Evolutionary conservation across 768 basidiomycete species (phyloP), one percentile per base, ranked within the genome.

Genomic region (Tulasnella calospora): DNA sequence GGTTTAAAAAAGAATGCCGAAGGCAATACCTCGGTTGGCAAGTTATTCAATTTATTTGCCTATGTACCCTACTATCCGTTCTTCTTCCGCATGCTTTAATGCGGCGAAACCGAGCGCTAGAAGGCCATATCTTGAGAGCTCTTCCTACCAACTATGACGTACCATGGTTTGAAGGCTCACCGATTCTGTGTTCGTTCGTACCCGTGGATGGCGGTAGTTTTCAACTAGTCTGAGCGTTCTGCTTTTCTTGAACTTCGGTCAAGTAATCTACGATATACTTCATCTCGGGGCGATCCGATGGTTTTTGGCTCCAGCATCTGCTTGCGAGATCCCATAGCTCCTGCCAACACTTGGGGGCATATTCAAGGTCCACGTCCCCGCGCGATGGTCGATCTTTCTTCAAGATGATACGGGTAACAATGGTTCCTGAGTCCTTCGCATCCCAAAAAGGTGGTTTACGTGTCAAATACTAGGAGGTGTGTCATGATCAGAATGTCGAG

Each of bases 1-100:
- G 92, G 94, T 12, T 86, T 97, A 82, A 98, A 98, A 90, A 97
- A 96, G 89, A 94, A 96, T 87, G 94, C 96, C 82, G 96, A 98
- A 81, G 92, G 91, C 21, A 96, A 96, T 84, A 98, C 94, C 35
- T 94, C 92, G 0, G 93, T 95, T 81, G 95, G 93, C 88, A 98
- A 97, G 87, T 85, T 98, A 76, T 99, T 98, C 88, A 85, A 84
- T 79, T 87, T n/a, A n/a, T 40, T 40, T 40, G 13, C 40, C 13
- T 9, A 40, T 40, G 40, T 40, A 40, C 13, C 3, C 40, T 9
- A 40, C 40, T 40, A 9, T 40, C 40, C 40, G 8, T 40, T 9
- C 40, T 40, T 40, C 40, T 12, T 12, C 3, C 13, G 8, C 40
- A 40, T 40, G 40, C 40, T 40, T 40, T 40, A 3, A 40, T 9